These are phyloP conservation scores for Ophiostoma perfectum DNA, from an alignment of 2,329 filamentous ascomycete genomes.

Conservation along the genomic window DNA sequence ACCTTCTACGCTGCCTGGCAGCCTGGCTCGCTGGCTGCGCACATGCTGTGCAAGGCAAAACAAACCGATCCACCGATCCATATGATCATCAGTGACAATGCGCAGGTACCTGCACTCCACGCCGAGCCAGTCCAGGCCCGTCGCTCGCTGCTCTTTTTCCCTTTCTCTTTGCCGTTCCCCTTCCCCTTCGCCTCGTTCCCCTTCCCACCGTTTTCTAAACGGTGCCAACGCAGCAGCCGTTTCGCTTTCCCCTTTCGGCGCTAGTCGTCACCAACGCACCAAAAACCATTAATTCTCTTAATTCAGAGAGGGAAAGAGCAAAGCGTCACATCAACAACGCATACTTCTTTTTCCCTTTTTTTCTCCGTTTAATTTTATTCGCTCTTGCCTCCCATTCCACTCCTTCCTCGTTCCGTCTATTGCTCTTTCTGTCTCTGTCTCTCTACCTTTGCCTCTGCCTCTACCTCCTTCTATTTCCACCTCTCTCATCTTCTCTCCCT, in stretches of 20 bases:
- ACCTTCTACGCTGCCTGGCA: too few relatives aligned
- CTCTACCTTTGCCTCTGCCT: neutral
- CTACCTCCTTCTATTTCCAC: neutral
- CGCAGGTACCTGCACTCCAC: constrained; percentile 3
- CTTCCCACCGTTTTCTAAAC: constrained; percentile 7
- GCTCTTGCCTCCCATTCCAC: constrained; percentile 10
- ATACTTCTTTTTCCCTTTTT: constrained; percentile 14
- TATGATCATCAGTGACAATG: constrained; percentile 2
- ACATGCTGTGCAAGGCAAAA: constrained; percentile 1
- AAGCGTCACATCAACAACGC: constrained; percentile 25
- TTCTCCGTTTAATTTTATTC: constrained; percentile 13
- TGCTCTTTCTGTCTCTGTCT: neutral
- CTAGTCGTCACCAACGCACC: neutral
- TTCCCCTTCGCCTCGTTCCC: neutral
- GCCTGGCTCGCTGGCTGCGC: neutral
- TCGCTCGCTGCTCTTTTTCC: neutral
- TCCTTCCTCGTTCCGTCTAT: too few relatives aligned
- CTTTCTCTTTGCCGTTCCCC: neutral
- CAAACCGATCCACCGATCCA: neutral
- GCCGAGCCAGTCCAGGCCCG: constrained; percentile 2
- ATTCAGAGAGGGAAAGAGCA: constrained; percentile 6
- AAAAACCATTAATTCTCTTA: neutral
- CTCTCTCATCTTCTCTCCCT: neutral
- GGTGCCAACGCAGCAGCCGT: neutral
- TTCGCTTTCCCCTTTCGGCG: neutral